These are phyloP conservation scores for Puccinia coronata DNA, from an alignment of 1,284 basidiomycete species.

Conservation along the genomic window DNA sequence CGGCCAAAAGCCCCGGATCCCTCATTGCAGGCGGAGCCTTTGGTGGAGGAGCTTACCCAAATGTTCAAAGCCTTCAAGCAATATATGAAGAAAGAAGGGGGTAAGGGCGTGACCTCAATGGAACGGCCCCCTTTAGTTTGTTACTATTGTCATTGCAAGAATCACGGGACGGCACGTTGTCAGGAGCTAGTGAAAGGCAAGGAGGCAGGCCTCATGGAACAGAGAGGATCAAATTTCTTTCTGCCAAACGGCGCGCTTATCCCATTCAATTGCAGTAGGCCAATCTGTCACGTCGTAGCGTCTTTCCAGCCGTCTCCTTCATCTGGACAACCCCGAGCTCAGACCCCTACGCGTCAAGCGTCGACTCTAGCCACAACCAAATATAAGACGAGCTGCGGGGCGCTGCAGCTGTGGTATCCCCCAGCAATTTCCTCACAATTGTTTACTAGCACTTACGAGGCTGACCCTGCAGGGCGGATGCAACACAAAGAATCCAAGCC, in stretches of 20 bases:
- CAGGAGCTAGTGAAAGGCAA: not conserved
- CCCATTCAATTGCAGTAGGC: not conserved
- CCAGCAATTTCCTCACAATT: not conserved
- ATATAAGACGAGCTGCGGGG: not conserved
- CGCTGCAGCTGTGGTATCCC: no score
- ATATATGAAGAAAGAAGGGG: not conserved
- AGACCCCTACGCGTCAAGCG: no score
- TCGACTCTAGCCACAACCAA: no score
- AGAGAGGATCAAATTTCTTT: not conserved
- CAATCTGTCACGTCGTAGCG: not conserved
- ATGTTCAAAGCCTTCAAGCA: not conserved
- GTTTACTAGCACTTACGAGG: not conserved
- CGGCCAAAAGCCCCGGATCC: not conserved
- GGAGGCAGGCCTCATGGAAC: no score
- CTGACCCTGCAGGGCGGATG: not conserved
- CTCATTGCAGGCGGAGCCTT: no score
- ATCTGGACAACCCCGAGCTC: no score
- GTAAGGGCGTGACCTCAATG: no score
- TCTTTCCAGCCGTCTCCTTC: no score
- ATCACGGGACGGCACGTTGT: not conserved
- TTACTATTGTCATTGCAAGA: not conserved
- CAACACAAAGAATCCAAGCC: not conserved
- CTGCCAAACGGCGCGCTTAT: not conserved
- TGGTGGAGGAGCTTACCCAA: not conserved
- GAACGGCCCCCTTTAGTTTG: no score